These are phyloP conservation scores for Cladosporium sp. DNA, from an alignment of 2,329 filamentous ascomycete genomes.

Conservation along the genomic window DNA sequence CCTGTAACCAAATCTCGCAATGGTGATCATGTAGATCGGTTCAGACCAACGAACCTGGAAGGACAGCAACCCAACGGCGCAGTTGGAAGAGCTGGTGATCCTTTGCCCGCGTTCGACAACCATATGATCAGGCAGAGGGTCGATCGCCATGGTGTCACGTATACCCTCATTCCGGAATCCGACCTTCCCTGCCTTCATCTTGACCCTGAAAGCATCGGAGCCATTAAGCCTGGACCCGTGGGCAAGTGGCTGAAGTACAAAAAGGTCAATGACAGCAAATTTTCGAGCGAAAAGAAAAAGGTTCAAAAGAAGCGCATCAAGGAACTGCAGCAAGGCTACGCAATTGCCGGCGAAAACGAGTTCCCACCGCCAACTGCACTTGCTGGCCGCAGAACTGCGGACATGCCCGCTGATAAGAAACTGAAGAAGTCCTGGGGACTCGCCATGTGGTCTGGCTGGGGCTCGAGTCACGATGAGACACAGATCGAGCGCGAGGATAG, in stretches of 20 bases:
- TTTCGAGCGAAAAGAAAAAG: conserved; percentile 62
- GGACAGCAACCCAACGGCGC: conserved; percentile 30
- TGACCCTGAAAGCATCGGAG: conserved; percentile 62
- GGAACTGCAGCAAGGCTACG: conserved; percentile 68
- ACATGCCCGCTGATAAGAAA: conserved; percentile 46
- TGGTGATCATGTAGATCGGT: conserved; percentile 9
- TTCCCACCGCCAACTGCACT: conserved; percentile 78
- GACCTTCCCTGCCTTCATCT: conserved; percentile 66
- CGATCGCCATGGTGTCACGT: conserved; percentile 70
- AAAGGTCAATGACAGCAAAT: conserved; percentile 68
- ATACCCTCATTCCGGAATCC: conserved; percentile 59
- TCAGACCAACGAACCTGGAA: conserved; percentile 16
- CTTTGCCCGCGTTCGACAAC: conserved; percentile 71
- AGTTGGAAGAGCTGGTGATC: conserved; percentile 84
- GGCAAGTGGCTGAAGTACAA: conserved; percentile 79
- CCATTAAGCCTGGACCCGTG: conserved; percentile 75
- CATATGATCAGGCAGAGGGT: conserved; percentile 93
- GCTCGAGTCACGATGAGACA: conserved; percentile 79
- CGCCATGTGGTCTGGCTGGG: conserved; percentile 81
- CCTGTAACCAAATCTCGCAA: conserved; percentile 14
- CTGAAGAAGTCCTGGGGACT: conserved; percentile 60
- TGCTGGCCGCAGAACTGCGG: conserved; percentile 39
- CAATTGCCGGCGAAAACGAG: conserved; percentile 66
- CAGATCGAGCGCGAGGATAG: conserved; percentile 61
- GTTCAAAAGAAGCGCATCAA: conserved; percentile 70